phyloP scores from a whole-genome alignment of 208 protist species.

The Leishmania guyanensis region DNA sequence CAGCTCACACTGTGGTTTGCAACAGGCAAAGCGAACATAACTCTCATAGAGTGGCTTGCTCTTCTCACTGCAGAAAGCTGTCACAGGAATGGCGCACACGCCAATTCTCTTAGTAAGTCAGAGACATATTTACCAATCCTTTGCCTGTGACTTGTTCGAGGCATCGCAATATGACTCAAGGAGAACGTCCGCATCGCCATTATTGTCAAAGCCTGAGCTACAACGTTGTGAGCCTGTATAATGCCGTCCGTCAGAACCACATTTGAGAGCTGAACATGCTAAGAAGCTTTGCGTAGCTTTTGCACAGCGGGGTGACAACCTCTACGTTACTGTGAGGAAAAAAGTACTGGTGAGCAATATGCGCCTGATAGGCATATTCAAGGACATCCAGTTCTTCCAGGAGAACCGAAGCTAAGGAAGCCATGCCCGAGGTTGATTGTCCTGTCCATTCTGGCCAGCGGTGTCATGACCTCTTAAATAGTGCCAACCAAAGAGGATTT shows the following conservation, averaged over 20 bases:
- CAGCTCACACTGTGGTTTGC: conserved; percentile 80
- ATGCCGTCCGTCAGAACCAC: conserved; percentile 83
- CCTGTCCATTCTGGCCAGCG: conserved; percentile 82
- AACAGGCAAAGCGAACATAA: conserved; percentile 89
- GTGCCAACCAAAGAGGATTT: conserved; percentile 33
- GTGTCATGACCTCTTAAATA: conserved; percentile 87
- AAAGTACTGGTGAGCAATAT: conserved; percentile 86
- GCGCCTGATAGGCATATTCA: conserved; percentile 35
- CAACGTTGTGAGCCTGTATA: conserved; percentile 77
- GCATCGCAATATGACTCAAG: conserved; percentile 89
- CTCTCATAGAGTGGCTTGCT: conserved; percentile 58
- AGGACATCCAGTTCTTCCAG: conserved; percentile 59
- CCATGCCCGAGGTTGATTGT: conserved; percentile 93
- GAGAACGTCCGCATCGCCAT: conserved; percentile 92
- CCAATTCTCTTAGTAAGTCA: conserved; percentile 88
- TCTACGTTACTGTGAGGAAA: conserved; percentile 59
- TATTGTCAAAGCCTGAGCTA: conserved; percentile 75
- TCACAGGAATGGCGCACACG: conserved; percentile 86
- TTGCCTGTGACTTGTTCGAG: conserved; percentile 41
- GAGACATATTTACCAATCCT: conserved; percentile 88
- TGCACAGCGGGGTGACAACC: conserved; percentile 67
- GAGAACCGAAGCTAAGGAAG: conserved; percentile 80
- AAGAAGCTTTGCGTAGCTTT: conserved; percentile 65
- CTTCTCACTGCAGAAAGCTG: conserved; percentile 71
- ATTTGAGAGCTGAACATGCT: conserved; percentile 60